Evolutionary conservation across 2,329 filamentous ascomycete species (phyloP).

Genomic region (Ceratocystis eucalypticola): DNA sequence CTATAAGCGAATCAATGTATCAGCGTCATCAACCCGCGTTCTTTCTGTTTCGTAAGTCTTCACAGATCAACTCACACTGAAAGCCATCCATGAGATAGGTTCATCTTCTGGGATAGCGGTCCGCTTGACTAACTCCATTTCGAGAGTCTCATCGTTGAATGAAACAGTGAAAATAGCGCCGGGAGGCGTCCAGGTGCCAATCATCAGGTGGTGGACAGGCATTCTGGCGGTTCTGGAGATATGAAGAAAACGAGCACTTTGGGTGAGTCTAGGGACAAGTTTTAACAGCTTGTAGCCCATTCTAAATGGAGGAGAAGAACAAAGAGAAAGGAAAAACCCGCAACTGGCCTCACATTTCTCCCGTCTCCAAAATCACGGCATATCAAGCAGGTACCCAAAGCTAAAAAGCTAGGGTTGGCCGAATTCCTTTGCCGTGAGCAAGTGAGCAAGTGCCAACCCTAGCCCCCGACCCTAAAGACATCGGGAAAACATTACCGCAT

Average conservation of each 20-base stretch:
- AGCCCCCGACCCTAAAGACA: neutral
- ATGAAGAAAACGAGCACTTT: neutral
- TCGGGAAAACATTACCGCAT: conserved; percentile 1
- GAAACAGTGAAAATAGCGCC: conserved; percentile 81
- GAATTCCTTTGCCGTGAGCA: neutral
- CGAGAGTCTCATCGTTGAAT: conserved; percentile 70
- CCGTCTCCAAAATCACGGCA: neutral
- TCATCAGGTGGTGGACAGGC: conserved; percentile 76
- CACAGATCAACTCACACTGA: conserved; percentile 47
- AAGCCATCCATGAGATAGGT: conserved; percentile 88
- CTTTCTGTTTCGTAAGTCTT: too few relatives aligned
- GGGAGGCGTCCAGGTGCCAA: conserved; percentile 81
- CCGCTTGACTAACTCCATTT: conserved; percentile 61
- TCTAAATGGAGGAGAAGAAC: neutral
- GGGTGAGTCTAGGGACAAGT: neutral
- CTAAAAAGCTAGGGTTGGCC: neutral
- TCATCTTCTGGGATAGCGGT: conserved; percentile 71
- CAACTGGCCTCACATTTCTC: neutral
- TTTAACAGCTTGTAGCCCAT: neutral
- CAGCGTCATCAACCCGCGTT: too few relatives aligned
- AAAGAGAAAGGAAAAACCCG: neutral
- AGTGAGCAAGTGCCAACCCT: neutral
- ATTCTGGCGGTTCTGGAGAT: conserved; percentile 34
- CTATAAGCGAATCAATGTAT: conserved; percentile 30
- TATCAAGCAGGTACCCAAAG: neutral